Base-by-base conservation (phyloP, 257 asterid species). In the Primulina eburnea region DNA sequence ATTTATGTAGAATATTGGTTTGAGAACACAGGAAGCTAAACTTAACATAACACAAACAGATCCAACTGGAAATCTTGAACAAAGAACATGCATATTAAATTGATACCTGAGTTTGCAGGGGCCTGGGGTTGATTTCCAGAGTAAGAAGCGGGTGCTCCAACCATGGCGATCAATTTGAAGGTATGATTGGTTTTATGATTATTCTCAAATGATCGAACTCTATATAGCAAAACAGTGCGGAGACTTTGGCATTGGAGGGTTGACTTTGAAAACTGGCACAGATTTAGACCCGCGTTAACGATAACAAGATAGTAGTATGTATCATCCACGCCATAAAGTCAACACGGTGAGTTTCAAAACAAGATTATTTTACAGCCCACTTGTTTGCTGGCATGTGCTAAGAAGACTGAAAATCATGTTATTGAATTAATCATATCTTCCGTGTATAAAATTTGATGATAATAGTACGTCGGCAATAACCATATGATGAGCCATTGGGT, bases 111-210 rank as follows among this genome's bases (percentile, higher is more conserved):
- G 58, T 60, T 14, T 7, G 80, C 18, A 26, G 68, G 79, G 6
- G 79, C 52, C 66, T 73, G 83, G 14, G 81, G 58, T 32, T 79
- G 87, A 65, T 80, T 71, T 72, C 82, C 88, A 76, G 85, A 60
- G 78, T 70, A 80, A 32, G 81, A 75, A 62, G 78, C 62, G 0
- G 88, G 88, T 11, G 83, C 88, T 80, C 88, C 88, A 30, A 83
- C 88, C 88, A 83, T 83, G 72, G 73, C 53, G 74, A 20, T n/a
- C 10, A 21, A 8, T 74, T n/a, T 61, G 65, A 57, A 38, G 29
- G 62, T 32, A 17, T 17, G 9, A 57, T n/a, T 5, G 4, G 4
- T 26, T 37, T 55, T 14, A 56, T 71, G 52, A 38, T 69, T 64
- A 7, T 61, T 24, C 1, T 63, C 60, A 75, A 61, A 64, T 67